Base-by-base conservation (phyloP, 345 rosid genomes). In the Gossypium turneri region DNA sequence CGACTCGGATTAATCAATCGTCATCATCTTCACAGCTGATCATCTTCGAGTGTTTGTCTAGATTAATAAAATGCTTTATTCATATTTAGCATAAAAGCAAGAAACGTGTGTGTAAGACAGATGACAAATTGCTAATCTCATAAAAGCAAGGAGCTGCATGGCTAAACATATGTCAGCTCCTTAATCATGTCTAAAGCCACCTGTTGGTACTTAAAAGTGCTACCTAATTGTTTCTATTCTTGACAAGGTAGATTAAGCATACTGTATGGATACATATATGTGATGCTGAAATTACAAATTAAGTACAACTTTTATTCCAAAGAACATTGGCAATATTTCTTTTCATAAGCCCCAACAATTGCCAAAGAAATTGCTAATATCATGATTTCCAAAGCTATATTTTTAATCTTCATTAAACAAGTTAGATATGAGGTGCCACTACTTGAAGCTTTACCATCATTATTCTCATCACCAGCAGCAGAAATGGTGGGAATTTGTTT, bases 401-500 rank as follows among this genome's bases (percentile, higher is more conserved):
- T 51, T 69, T 51, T 50, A 50, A 27, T 25, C 45, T 48, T 68
- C 3, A 12, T 58, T 25, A 58, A 22, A 11, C 38, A 24, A 15
- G 19, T 52, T 16, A 52, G 2, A 52, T 2, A 16, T 20, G 62
- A 57, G 1, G 34, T 10, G 5, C 16, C 62, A 11, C 29, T 7
- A 52, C 19, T 22, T 22, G 62, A 22, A 22, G 29, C 44, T 50
- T 38, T 15, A 24, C 7, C 19, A 34, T 34, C 38, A 34, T 34
- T 34, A 68, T 25, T 38, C 59, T 1, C 16, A 6, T 9, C 22
- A 16, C 16, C 73, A 9, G 8, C 58, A 19, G 12, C 25, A 34
- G 60, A 69, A 69, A 69, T 27, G 59, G 24, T 69, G n/a, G 73
- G 34, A 17, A 69, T 17, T 2, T 27, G 16, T 19, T 69, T 69